These are phyloP conservation scores for Penicillium sp. DNA, from an alignment of 2,329 filamentous ascomycete genomes.

Conservation along the genomic window DNA sequence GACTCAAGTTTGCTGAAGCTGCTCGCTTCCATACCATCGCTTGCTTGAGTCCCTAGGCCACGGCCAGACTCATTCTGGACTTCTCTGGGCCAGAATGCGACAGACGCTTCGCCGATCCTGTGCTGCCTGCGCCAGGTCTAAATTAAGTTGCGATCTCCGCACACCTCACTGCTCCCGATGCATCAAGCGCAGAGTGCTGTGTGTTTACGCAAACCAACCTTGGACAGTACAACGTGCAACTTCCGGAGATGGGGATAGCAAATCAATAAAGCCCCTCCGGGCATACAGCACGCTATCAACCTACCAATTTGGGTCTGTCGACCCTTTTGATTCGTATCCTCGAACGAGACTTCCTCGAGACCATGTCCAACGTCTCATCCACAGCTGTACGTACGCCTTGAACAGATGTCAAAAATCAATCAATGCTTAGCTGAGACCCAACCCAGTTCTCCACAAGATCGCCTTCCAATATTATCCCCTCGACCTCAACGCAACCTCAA, in stretches of 20 bases:
- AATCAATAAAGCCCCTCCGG: conserved; percentile 7
- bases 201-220: conserved; percentile 59
- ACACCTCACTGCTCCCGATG: conserved; percentile 60
- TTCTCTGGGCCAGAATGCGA: conserved; percentile 47
- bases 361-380: conserved; percentile 58
- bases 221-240: conserved; percentile 33
- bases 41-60: not conserved
- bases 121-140: conserved; percentile 57
- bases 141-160: conserved; percentile 58
- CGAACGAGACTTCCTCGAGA: conserved; percentile 53
- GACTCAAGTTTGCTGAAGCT: not conserved
- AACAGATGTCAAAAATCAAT: not conserved
- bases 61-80: not conserved
- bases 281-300: conserved; percentile 18
- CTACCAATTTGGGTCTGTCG: conserved; percentile 44
- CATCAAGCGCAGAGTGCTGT: conserved; percentile 49
- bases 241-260: conserved; percentile 10
- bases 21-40: not conserved
- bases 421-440: conserved; percentile 18
- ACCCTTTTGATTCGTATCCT: conserved; percentile 61
- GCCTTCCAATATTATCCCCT: conserved; percentile 63
- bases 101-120: conserved; percentile 60
- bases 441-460: conserved; percentile 57
- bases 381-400: conserved; percentile 50
- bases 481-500: conserved; percentile 54